Conservation (phyloP, 805 yeast species). For the Candida wancherniae region DNA sequence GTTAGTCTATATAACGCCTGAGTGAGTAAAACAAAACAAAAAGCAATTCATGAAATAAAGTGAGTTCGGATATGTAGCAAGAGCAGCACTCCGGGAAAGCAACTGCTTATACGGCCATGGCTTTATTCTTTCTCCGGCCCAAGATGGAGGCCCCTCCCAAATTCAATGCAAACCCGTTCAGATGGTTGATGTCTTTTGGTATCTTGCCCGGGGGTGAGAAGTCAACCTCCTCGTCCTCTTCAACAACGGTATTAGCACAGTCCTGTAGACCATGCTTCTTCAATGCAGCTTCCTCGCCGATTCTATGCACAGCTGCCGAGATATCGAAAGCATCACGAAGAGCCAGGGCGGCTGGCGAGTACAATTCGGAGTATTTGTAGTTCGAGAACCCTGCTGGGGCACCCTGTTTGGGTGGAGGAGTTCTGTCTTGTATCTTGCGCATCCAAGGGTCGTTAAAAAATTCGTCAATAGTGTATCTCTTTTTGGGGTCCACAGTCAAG, state of each 20-base stretch:
- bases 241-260: slow-evolving; percentile 27
- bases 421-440: slow-evolving; percentile 11
- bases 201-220: slow-evolving; percentile 4
- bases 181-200: slow-evolving; percentile 12
- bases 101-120: slow-evolving; percentile 9
- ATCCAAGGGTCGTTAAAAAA: slow-evolving; percentile 71
- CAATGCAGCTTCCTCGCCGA: slow-evolving; percentile 58
- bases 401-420: slow-evolving; percentile 3
- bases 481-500: slow-evolving; percentile 64
- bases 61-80: too few species aligned
- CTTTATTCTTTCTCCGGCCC: slow-evolving; percentile 36
- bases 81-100: background rate
- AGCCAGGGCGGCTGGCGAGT: slow-evolving; percentile 73
- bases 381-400: too few species aligned
- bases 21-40: too few species aligned
- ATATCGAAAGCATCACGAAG: slow-evolving; percentile 84
- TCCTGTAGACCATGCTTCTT: slow-evolving; percentile 16
- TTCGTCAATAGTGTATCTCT: slow-evolving; percentile 64
- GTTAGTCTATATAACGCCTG: too few species aligned
- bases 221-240: slow-evolving; percentile 35
- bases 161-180: slow-evolving; percentile 38
- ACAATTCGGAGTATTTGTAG: slow-evolving; percentile 29
- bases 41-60: too few species aligned
- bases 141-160: slow-evolving; percentile 51
- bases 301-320: slow-evolving; percentile 79